Evolutionary conservation across 2,329 filamentous ascomycete species (phyloP), one percentile per base, ranked within the genome.

Genomic region (Diplodia scrobiculata): DNA sequence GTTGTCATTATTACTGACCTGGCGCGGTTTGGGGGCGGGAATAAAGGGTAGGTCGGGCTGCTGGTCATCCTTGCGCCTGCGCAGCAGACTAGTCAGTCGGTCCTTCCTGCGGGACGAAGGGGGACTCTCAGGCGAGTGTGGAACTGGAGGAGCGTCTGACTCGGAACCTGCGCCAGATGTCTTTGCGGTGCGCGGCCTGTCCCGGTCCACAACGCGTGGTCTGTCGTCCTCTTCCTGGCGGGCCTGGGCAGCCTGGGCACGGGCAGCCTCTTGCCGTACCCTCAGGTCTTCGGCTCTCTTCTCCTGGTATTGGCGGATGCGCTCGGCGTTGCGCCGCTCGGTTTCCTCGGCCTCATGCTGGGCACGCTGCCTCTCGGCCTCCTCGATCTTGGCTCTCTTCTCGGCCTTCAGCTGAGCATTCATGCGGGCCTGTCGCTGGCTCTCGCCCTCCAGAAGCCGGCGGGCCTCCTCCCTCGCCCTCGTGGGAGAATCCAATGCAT

Each of bases 381-480:
- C 75, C 65, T 75, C 72, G 51, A 67, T 66, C 67, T 70, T 70
- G 25, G 72, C 73, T 32, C 70, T 70, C 59, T 74, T 74, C 59
- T 78, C 75, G 7, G 74, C 75, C 45, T 74, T 74, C 19, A 76
- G 45, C 62, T 70, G 68, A 66, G 69, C 70, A 41, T 72, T 72
- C 63, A 76, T 53, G 62, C 71, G 68, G 9, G 71, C 71, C 68
- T 76, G 67, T 13, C 59, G 63, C 55, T 67, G 50, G n/a, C 14
- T 69, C 60, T 77, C 75, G 29, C 69, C 73, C 48, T 73, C 72
- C 65, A 79, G 68, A 9, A 77, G 60, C 59, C 72, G 68, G 48
- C 73, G 72, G 25, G 76, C 76, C 63, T 75, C 72, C 14, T 77
- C 75, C 34, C 74, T 71, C 34, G 73, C 69, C n/a, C 66, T 50